A percentile compares a stretch with the other conserved stretches of the same genome.
Conservation (phyloP, 2,329 filamentous ascomycete species). For the Fusarium beomiforme region DNA sequence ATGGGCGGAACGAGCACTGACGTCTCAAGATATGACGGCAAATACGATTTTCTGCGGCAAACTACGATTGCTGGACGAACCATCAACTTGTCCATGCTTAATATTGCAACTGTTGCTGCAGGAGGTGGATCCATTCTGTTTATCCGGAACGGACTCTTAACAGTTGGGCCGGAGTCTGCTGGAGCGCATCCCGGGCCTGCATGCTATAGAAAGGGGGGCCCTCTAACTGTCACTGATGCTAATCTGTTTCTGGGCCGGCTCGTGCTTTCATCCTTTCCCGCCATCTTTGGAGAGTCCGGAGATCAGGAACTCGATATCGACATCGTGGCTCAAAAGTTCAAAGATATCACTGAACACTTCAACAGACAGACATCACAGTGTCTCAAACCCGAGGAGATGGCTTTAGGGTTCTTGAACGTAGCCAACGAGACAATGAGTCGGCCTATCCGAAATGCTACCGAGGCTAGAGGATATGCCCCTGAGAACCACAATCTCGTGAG, state of each 20-base stretch:
- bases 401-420: constrained; percentile 78
- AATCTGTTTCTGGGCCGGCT: constrained; percentile 72
- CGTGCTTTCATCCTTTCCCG: constrained; percentile 70
- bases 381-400: constrained; percentile 53
- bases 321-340: constrained; percentile 50
- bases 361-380: constrained; percentile 49
- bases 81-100: constrained; percentile 75
- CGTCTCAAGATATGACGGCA: constrained; percentile 73
- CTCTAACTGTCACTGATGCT: constrained; percentile 77
- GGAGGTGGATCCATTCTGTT: constrained; percentile 65
- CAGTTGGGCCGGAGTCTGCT: constrained; percentile 77
- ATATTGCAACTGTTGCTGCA: constrained; percentile 75
- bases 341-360: constrained; percentile 51
- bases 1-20: constrained; percentile 76
- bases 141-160: constrained; percentile 74
- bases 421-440: constrained; percentile 81
- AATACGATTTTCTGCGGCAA: constrained; percentile 77
- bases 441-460: constrained; percentile 77
- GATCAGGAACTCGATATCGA: constrained; percentile 60
- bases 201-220: constrained; percentile 75
- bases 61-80: constrained; percentile 76
- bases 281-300: constrained; percentile 76
- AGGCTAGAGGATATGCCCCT: constrained; percentile 59
- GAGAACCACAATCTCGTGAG: constrained; percentile 47
- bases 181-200: constrained; percentile 76